Evolutionary conservation across 768 basidiomycete genomes (phyloP).

Genomic region (Russula virescens): DNA sequence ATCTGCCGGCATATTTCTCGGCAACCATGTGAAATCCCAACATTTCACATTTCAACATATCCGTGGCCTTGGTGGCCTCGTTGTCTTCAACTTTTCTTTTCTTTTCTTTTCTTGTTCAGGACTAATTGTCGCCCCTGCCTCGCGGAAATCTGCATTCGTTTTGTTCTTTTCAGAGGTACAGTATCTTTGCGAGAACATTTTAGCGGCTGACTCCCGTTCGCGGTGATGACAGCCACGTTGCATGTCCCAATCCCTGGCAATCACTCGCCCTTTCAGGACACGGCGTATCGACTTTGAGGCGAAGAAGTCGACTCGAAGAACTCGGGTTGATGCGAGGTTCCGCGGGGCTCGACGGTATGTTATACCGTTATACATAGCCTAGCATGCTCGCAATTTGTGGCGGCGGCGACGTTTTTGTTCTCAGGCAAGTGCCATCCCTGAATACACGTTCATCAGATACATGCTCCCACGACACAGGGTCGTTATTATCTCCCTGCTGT

Average conservation of each 20-base stretch:
- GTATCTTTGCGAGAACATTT: background rate
- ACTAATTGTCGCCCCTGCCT: background rate
- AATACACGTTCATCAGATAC: background rate
- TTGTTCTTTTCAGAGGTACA: background rate
- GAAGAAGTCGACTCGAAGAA: background rate
- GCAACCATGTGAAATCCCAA: background rate
- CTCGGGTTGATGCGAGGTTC: conserved; percentile 6
- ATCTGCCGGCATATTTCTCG: background rate
- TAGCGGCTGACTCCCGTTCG: background rate
- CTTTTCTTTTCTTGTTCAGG: background rate
- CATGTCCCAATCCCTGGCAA: background rate
- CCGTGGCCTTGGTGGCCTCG: background rate
- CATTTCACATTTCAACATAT: background rate
- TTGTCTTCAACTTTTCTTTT: background rate
- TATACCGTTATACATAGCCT: too few species aligned
- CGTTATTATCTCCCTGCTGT: background rate
- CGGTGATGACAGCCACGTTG: background rate
- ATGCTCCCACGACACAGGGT: background rate
- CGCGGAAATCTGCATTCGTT: background rate
- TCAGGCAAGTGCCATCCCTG: background rate
- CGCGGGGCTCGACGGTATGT: background rate
- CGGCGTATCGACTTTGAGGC: background rate
- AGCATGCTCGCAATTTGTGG: background rate
- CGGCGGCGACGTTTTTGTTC: background rate
- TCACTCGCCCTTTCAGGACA: background rate